Evolutionary conservation across 1,284 basidiomycete species (phyloP).

Genomic region (Rhodofomes roseus): DNA sequence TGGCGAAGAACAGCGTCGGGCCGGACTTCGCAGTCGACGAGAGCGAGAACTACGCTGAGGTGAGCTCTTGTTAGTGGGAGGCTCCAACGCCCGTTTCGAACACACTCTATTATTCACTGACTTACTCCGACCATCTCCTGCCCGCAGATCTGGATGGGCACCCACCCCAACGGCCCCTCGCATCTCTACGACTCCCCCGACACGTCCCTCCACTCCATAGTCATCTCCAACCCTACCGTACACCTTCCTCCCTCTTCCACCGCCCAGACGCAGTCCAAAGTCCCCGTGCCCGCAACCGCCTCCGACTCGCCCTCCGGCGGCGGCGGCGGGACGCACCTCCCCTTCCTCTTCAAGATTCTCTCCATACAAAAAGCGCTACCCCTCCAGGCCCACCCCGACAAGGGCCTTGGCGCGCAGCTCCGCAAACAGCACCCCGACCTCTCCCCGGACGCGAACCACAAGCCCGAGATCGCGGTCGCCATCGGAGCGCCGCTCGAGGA

Average conservation of each 20-base stretch:
- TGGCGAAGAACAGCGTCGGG: slow-evolving; percentile 36
- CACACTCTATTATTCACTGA: no score
- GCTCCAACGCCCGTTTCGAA: no score
- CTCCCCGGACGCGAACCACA: slow-evolving; percentile 80
- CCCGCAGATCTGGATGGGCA: slow-evolving; percentile 96
- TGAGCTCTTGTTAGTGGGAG: no score
- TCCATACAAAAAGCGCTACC: slow-evolving; percentile 75
- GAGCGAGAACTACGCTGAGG: slow-evolving; percentile 60
- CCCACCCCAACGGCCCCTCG: slow-evolving; percentile 48
- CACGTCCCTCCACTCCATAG: slow-evolving; percentile 50
- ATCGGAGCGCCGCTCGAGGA: slow-evolving; percentile 35
- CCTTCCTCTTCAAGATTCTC: slow-evolving; percentile 80
- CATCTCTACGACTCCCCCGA: slow-evolving; percentile 70
- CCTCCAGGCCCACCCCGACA: slow-evolving; percentile 96
- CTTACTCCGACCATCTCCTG: background rate
- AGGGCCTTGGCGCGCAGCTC: slow-evolving; percentile 75
- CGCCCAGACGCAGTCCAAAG: slow-evolving; percentile 54
- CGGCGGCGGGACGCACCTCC: slow-evolving; percentile 36
- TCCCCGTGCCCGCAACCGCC: slow-evolving; percentile 6
- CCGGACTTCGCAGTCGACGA: slow-evolving; percentile 47
- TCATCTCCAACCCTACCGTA: slow-evolving; percentile 50
- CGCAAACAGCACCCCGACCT: slow-evolving; percentile 74
- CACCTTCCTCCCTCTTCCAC: background rate
- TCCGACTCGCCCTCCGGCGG: background rate
- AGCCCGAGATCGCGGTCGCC: slow-evolving; percentile 97